Evolutionary conservation across 352 stramenopile species (phyloP), one percentile per base, ranked within the genome.

Genomic region (Globisporangium carolinianum): DNA sequence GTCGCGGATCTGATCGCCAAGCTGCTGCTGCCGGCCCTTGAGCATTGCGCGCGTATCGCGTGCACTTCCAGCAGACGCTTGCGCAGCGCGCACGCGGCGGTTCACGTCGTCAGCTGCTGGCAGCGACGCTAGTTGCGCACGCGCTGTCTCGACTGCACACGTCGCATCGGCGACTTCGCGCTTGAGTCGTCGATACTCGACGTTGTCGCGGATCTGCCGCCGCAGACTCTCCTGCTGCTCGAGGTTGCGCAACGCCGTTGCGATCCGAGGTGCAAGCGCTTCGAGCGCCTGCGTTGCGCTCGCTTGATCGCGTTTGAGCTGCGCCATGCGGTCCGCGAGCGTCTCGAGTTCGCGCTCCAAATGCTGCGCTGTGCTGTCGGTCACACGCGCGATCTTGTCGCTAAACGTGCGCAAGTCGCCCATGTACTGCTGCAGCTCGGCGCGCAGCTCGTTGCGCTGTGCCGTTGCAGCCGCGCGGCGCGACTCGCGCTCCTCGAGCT

Each of bases 151-250:
- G 36, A 87, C 62, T 5, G 79, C 68, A 6, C 10, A 50, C 2
- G 66, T 66, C 53, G 86, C 65, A 6, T 58, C 42, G 0, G 82
- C 65, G 14, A 87, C 47, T 12, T 93, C 73, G 17, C 68, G 79
- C 51, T 85, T 63, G 24, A 85, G 41, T 0, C 62, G 57, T 39
- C 82, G 81, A 51, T 87, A 87, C 6, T 91, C 79, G 39, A 95
- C 50, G 45, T 95, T 95, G 53, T 91, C 81, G 39, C 68, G 72
- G 39, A 95, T 88, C 9, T 91, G 72, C 10, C 75, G 80, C 58
- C 90, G 91, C 10, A 83, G 43, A 0, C 66, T 69, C 62, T 91
- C 79, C 38, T 83, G 71, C 8, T 88, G 18, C 17, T 62, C 63
- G 0, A 95, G 39, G 45, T 69, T 74, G 4, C 71, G 43, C 5